Conservation (phyloP, 352 stramenopile species). For the Pythium aristosporum region DNA sequence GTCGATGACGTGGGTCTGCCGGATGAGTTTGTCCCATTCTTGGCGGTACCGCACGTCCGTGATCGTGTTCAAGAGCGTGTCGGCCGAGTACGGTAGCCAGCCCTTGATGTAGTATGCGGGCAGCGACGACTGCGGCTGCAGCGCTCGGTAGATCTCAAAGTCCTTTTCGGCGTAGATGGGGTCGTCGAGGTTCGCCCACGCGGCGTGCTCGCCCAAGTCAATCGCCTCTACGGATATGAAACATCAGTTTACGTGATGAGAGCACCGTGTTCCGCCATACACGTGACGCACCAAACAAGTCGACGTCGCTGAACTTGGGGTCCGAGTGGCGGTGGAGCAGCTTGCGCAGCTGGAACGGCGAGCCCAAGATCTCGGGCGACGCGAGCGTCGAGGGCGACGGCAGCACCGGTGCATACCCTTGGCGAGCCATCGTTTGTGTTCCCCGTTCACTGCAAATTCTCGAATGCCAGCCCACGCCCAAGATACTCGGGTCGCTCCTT, state of each 20-base stretch:
- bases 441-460: neutral
- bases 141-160: slow-evolving; percentile 66
- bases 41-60: slow-evolving; percentile 60
- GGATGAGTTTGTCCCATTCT: slow-evolving; percentile 53
- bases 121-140: slow-evolving; percentile 48
- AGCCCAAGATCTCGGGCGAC: slow-evolving; percentile 20
- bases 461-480: neutral
- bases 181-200: slow-evolving; percentile 60
- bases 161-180: slow-evolving; percentile 74
- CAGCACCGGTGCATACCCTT: neutral
- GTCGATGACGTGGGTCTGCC: slow-evolving; percentile 50
- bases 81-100: slow-evolving; percentile 64
- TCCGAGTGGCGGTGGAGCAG: slow-evolving; percentile 64
- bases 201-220: slow-evolving; percentile 63
- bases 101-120: slow-evolving; percentile 72
- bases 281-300: slow-evolving; percentile 10
- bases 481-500: neutral
- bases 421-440: neutral
- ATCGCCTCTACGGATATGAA: slow-evolving; percentile 40
- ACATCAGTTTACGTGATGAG: neutral
- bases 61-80: slow-evolving; percentile 68
- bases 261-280: neutral
- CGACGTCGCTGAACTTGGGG: slow-evolving; percentile 51
- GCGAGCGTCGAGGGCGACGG: slow-evolving; percentile 13
- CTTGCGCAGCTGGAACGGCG: slow-evolving; percentile 27